These are phyloP conservation scores for Gloeophyllum trabeum DNA, from an alignment of 768 basidiomycete genomes.

Conservation along the genomic window DNA sequence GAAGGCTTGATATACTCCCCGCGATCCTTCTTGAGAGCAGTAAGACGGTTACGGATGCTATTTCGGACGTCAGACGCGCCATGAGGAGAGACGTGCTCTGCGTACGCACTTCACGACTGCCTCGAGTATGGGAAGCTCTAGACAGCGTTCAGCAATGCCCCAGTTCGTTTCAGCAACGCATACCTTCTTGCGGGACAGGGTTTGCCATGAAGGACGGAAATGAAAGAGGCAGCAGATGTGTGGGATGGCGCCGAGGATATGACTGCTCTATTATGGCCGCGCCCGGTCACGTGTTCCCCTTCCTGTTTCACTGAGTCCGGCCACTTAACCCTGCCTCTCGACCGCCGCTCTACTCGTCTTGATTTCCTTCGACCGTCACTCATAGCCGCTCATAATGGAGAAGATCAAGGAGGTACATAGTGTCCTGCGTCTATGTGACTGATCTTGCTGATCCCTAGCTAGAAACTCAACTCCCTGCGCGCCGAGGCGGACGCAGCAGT, in stretches of 20 bases:
- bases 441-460: background rate
- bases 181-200: slow-evolving; percentile 75
- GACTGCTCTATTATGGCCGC: no score
- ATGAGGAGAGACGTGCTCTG: background rate
- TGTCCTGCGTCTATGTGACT: background rate
- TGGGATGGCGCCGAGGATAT: no score
- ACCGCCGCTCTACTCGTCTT: background rate
- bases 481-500: slow-evolving; percentile 76
- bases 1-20: slow-evolving; percentile 87
- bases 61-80: background rate
- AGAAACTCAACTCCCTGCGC: slow-evolving; percentile 76
- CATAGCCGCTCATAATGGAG: slow-evolving; percentile 24
- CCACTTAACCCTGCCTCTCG: background rate
- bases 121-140: slow-evolving; percentile 92
- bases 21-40: slow-evolving; percentile 87
- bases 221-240: no score
- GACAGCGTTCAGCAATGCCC: slow-evolving; percentile 13
- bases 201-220: slow-evolving; percentile 36
- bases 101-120: slow-evolving; percentile 71
- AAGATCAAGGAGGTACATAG: slow-evolving; percentile 33
- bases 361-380: slow-evolving; percentile 6
- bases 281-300: no score
- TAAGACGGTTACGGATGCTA: slow-evolving; percentile 92
- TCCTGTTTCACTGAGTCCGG: no score
- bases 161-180: slow-evolving; percentile 11